A percentile compares a stretch with the other conserved stretches of the same genome.
Conservation (phyloP, 169 alveolate genomes). For the Plasmodium knowlesi region DNA sequence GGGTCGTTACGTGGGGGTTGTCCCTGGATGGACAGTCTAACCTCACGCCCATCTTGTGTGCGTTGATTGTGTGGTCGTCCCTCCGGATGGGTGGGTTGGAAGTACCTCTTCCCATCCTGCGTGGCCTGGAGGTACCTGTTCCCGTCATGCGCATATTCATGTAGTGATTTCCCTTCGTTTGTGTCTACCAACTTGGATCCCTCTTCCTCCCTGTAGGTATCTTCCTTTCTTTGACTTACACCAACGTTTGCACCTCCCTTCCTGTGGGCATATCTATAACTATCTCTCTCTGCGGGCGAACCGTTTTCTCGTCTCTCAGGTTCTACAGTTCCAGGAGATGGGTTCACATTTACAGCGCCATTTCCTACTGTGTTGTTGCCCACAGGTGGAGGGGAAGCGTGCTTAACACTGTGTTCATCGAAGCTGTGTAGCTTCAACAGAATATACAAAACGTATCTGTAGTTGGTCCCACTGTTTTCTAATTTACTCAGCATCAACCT, state of each 20-base stretch:
- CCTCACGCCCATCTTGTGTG: not conserved
- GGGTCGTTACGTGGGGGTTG: not conserved
- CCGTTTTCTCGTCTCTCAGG: not conserved
- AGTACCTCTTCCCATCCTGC: not conserved
- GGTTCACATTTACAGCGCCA: not conserved
- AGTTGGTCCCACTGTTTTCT: constrained; percentile 43
- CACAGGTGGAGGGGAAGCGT: not conserved
- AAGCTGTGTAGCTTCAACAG: constrained; percentile 14
- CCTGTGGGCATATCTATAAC: not conserved
- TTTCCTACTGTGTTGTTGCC: not conserved
- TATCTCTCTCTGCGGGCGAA: not conserved
- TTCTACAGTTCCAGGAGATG: not conserved
- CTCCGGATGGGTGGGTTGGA: not conserved
- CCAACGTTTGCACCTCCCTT: not conserved
- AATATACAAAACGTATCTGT: constrained; percentile 36
- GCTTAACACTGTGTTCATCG: not conserved
- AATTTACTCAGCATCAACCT: constrained; percentile 38
- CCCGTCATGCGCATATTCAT: too few species aligned
- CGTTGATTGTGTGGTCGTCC: not conserved
- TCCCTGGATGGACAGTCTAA: not conserved
- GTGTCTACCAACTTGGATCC: not conserved
- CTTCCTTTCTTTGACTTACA: not conserved
- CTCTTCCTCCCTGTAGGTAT: not conserved
- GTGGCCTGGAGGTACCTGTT: not conserved
- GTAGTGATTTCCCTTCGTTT: not conserved